Evolutionary conservation across 1,139 yeast genomes (phyloP), one percentile per base, ranked within the genome.

Genomic region (Hyphopichia wangnamkhiaoensis): DNA sequence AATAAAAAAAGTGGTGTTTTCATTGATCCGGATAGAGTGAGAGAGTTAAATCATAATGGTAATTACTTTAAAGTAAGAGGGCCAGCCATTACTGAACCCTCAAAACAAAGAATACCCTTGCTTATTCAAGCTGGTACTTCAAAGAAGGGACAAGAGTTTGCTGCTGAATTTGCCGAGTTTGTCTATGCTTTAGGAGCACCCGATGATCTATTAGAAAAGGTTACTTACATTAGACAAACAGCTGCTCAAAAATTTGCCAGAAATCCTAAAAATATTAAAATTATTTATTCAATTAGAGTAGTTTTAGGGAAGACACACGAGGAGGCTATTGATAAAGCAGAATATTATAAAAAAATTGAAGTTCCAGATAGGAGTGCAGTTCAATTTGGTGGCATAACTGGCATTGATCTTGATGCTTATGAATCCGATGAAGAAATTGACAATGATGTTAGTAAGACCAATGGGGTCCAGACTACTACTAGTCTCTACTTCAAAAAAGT

Each of bases 101-200:
- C 73, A 8, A 68, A 68, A n/a, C 75, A 70, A 43, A 63, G 75
- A 52, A 51, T 71, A 14, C 76, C 76, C 2, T 64, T 71, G 14
- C 58, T 73, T 38, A 60, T 72, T 33, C 79, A 73, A 49, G 79
- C 79, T 2, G 79, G 79, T 26, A 61, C 76, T 12, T 71, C 76
- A 3, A 55, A 62, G 29, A 63, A 65, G 27, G 79, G 79, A 24
- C 59, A 58, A 37, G 63, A 63, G 5, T 61, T 69, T 46, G 77
- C 75, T 28, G 78, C 79, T 18, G 65, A 63, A 45, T 66, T 69
- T 48, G 77, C 72, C 7, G 78, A 72, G 45, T 57, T 63, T 10
- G 68, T 70, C 21, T 73, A 71, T 49, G 52, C 69, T 17, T 59
- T 63, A 10, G 54, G 61, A 40, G 53, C 62, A 14, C 66, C 68